Evolutionary conservation across 257 asterid genomes (phyloP), one percentile per base, ranked within the genome.

Genomic region (Asclepias syriaca): DNA sequence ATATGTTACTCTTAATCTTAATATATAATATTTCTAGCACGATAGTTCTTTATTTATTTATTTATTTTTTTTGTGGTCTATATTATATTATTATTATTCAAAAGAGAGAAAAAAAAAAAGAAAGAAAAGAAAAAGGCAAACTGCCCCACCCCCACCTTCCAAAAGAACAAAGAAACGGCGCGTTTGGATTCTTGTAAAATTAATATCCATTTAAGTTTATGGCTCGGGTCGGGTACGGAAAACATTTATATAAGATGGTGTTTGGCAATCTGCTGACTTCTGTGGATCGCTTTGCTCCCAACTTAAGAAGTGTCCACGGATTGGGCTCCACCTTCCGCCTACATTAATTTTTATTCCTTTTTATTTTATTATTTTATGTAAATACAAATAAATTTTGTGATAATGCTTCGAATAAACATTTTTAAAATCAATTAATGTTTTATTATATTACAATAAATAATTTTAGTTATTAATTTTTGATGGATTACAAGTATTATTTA

Each of bases 291-390:
- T 75, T 75, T 27, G 69, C 24, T 68, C 65, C 56, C 77, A 43
- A 61, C 39, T 55, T 65, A 4, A 72, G 50, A 46, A 59, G 59
- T 67, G 63, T 69, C 50, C 65, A 74, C 34, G 66, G 80, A 2
- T 71, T 69, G 83, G 85, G 85, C 59, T 74, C 89, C 83, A 77
- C 85, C 39, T 15, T 8, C 6, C 10, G 46, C 10, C 46, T 6
- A 6, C 10, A 40, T 6, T 40, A 6, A 40, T 40, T 40, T 40
- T 6, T 40, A 40, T 6, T 40, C 46, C 46, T 6, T 6, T 40
- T 40, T 40, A 4, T 39, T 7, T 39, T 4, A 39, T 39, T 39
- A 4, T 39, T 29, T 29, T 29, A 0, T 29, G 34, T 29, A 29
- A 29, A 29, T 29, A 29, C 34, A 29, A 29, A 29, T 29, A 29